Percentiles rank a stretch among this genome's conserved stretches.
Conservation (phyloP, 768 basidiomycete genomes). For the Kwoniella sp. region DNA sequence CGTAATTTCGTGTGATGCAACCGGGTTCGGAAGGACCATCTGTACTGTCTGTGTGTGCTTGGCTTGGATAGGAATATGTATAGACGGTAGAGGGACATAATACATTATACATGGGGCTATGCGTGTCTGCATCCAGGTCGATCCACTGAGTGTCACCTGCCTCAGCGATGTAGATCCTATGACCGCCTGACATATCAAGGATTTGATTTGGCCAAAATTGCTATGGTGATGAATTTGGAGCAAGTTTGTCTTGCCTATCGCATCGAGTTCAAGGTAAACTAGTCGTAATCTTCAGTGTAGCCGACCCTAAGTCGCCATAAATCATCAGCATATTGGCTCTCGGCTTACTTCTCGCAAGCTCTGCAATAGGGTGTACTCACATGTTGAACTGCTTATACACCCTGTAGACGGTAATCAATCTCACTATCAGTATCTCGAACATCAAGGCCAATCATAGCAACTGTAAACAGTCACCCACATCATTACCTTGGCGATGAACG, state of each 20-base stretch:
- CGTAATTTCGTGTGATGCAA: slow-evolving; percentile 19
- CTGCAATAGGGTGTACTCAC: too few species aligned
- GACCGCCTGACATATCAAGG: too few species aligned
- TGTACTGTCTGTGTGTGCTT: background rate
- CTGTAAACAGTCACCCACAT: slow-evolving; percentile 56
- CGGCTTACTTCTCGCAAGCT: too few species aligned
- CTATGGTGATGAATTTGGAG: too few species aligned
- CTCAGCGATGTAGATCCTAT: too few species aligned
- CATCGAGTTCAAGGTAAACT: background rate
- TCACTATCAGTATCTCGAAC: background rate
- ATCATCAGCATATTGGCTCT: background rate
- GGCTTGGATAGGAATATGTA: background rate
- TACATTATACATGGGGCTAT: slow-evolving; percentile 8
- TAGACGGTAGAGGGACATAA: background rate
- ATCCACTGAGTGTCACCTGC: slow-evolving; percentile 2
- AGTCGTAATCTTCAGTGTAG: slow-evolving; percentile 25
- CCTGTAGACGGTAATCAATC: background rate
- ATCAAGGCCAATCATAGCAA: background rate
- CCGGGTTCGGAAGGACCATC: background rate
- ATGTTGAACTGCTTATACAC: slow-evolving; percentile 27
- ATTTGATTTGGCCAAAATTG: too few species aligned
- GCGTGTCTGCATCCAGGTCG: background rate
- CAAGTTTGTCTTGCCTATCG: too few species aligned
- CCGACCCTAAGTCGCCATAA: too few species aligned
- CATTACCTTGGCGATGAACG: slow-evolving; percentile 97